Evolutionary conservation across 78 protist species (phyloP), one percentile per base, ranked within the genome.

Genomic region (Dictyostelium capitatum): DNA sequence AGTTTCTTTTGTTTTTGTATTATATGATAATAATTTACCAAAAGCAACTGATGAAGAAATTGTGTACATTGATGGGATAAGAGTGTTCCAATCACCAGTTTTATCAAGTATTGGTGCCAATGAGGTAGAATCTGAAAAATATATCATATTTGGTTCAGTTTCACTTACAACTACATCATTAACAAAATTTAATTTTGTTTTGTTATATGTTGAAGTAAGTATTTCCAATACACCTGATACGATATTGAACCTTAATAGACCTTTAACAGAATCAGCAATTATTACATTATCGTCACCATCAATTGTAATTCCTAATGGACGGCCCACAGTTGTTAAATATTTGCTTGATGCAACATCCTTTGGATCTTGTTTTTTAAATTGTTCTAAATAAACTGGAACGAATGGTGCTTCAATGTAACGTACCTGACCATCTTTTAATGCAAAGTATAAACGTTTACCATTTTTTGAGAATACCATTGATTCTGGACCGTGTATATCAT

Each of bases 251-350:
- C 37, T 56, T 43, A 87, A 65, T 48, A 87, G n/a, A 51, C 93
- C 93, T 51, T 87, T 87, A 1, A 87, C 79, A 19, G 93, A 10
- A 37, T 87, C 93, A 1, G 93, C 93, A 17, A 87, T 65, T 28
- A 87, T 25, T 3, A 87, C 37, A 77, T 77, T 74, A 37, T 87
- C 93, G 19, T 87, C 84, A 19, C 28, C 32, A 77, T 87, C 93
- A 11, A 87, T 17, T n/a, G 69, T 12, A 17, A 87, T n/a, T 20
- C 93, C 93, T 6, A 87, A 57, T 48, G 93, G 85, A 11, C 93
- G 9, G 32, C 93, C 93, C 77, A 20, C 74, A 1, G 74, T 73
- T 20, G 28, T 5, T 11, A 56, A 11, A 9, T 19, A n/a, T 12
- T 67, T 67, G 2, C 23, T 12, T 12, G 15, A 14, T 37, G 2